A percentile compares a stretch with the other conserved stretches of the same genome.
These are phyloP conservation scores for Leccinum fibrillosum DNA, from an alignment of 768 basidiomycete species.

Conservation along the genomic window DNA sequence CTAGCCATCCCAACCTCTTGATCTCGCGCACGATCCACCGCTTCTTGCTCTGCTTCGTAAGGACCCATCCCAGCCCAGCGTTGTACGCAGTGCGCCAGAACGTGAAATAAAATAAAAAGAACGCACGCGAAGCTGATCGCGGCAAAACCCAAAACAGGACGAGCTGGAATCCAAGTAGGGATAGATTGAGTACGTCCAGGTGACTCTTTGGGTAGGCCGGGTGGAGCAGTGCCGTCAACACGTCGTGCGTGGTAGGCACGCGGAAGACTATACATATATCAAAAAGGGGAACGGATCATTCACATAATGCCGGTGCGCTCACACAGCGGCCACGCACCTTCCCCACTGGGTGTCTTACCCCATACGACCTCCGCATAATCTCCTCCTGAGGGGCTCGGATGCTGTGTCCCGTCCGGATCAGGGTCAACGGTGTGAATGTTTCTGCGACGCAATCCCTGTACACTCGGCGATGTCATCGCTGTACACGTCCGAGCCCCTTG, in stretches of 20 bases:
- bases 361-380: constrained; percentile 60
- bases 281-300: neutral
- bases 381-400: constrained; percentile 20
- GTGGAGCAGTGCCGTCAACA: constrained; percentile 80
- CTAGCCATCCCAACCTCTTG: constrained; percentile 84
- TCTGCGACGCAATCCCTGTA: constrained; percentile 25
- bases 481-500: neutral
- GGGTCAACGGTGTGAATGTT: constrained; percentile 7
- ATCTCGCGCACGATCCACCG: constrained; percentile 89
- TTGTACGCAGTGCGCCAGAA: constrained; percentile 95
- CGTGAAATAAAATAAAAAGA: constrained; percentile 88
- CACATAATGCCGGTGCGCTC: neutral
- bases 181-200: constrained; percentile 82
- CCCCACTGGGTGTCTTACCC: constrained; percentile 82
- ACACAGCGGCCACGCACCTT: constrained; percentile 47
- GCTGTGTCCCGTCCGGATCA: constrained; percentile 11
- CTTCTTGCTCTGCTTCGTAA: constrained; percentile 93
- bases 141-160: constrained; percentile 69
- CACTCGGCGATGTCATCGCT: constrained; percentile 19
- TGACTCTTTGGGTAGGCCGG: constrained; percentile 84
- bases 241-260: constrained; percentile 90
- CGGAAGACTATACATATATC: constrained; percentile 66
- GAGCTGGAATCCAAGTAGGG: constrained; percentile 73
- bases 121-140: constrained; percentile 46
- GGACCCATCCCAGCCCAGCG: constrained; percentile 87